Base-by-base conservation (phyloP, 495 filamentous ascomycete species). In the Penicillium turbatum region DNA sequence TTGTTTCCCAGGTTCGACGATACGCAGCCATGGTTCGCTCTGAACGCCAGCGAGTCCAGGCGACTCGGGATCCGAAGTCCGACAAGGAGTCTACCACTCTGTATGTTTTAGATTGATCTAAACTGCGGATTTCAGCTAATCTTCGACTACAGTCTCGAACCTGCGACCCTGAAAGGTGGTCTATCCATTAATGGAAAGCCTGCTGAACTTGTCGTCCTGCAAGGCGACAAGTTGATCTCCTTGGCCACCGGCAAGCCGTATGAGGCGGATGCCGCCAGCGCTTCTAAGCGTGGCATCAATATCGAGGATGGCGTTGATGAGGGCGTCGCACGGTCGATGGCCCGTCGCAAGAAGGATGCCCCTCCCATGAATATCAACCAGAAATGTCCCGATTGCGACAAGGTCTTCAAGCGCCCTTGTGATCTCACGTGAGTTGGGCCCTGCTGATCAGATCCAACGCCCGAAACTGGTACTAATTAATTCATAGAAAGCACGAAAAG, bases 361-460 rank as follows among this genome's bases (percentile, higher is more conserved):
- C 73, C 68, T 27, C 84, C 84, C 0, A 87, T 88, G 73, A 82
- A 88, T 66, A 82, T 87, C 39, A 85, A 84, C 34, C 84, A 86
- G 53, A 87, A 87, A 66, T 91, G 87, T 71, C 74, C 73, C 45
- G 77, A 88, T 62, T 97, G 92, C 72, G 84, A 85, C 69, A 95
- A 95, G 72, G 83, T 90, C 62, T 97, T 96, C 79, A 92, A 92
- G 70, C 82, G 91, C 38, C 88, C 89, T 5, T 97, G 91, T 70
- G 91, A 96, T 66, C 74, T 96, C 48, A 93, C 84, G 71, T 74
- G 51, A 55, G 70, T 60, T n/a, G 17, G 21, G 5, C n/a, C 19
- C 29, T n/a, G 12, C 41, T 16, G 43, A 19, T 21, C n/a, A 34
- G 13, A 13, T 17, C 15, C 1, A 15, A 29, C 5, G 8, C 27